Evolutionary conservation across 768 basidiomycete species (phyloP).

Genomic region (Amanita exitialis): DNA sequence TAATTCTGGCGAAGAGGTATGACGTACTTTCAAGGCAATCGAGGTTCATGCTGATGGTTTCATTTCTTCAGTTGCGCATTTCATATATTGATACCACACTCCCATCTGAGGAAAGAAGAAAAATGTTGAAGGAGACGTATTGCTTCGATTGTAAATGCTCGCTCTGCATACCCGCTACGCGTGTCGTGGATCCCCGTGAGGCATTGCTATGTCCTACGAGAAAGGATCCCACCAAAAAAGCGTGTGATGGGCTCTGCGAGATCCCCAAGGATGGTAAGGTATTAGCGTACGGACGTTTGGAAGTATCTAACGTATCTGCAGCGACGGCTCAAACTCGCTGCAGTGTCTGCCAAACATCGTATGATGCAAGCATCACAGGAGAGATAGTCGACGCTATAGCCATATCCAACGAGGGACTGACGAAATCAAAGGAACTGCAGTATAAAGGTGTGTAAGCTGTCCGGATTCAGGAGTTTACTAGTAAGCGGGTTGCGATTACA

Average conservation of each 20-base stretch:
- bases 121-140: constrained; percentile 60
- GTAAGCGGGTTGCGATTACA: constrained; percentile 15
- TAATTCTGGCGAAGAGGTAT: constrained; percentile 57
- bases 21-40: constrained; percentile 4
- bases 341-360: constrained; percentile 36
- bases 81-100: constrained; percentile 82
- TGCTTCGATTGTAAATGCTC: constrained; percentile 65
- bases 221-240: neutral
- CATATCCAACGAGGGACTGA: constrained; percentile 64
- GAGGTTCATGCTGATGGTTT: neutral
- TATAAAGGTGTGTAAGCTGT: constrained; percentile 32
- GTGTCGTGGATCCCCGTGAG: constrained; percentile 51
- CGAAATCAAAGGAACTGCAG: constrained; percentile 60
- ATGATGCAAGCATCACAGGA: constrained; percentile 32
- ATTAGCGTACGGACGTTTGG: neutral
- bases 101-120: constrained; percentile 43
- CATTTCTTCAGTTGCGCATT: constrained; percentile 50
- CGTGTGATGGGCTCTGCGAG: constrained; percentile 54
- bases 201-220: constrained; percentile 57
- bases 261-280: constrained; percentile 49
- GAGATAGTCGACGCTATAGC: constrained; percentile 53
- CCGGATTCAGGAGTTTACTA: neutral
- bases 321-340: constrained; percentile 44
- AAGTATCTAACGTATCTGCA: constrained; percentile 12
- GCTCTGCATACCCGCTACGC: constrained; percentile 31